Conservation (phyloP, 2,329 filamentous ascomycete species). For the Pyricularia grisea region DNA sequence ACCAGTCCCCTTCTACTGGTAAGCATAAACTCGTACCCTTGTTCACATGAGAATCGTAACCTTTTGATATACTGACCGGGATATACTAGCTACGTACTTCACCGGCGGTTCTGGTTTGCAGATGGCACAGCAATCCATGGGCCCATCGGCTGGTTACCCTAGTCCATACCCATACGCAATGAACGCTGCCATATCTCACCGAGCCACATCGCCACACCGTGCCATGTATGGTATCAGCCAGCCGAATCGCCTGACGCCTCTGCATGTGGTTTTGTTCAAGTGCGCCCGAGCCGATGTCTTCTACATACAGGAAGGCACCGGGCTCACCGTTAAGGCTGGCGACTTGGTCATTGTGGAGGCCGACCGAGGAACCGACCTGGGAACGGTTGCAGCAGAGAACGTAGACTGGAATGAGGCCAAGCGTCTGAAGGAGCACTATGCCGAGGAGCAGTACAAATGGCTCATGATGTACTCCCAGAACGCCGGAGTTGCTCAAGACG, state of each 20-base stretch:
- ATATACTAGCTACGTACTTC: constrained; percentile 27
- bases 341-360: constrained; percentile 97
- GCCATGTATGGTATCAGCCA: constrained; percentile 52
- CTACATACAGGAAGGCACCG: constrained; percentile 93
- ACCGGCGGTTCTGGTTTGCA: constrained; percentile 19
- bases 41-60: too few relatives aligned
- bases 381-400: constrained; percentile 82
- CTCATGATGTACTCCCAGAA: constrained; percentile 96
- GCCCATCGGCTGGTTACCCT: constrained; percentile 19
- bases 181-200: constrained; percentile 33
- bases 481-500: constrained; percentile 53
- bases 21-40: constrained; percentile 7
- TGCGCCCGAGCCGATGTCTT: constrained; percentile 92
- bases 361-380: constrained; percentile 90
- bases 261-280: constrained; percentile 94
- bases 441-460: constrained; percentile 95
- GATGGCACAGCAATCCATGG: neutral
- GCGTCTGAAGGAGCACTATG: constrained; percentile 81
- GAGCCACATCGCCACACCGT: constrained; percentile 51
- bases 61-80: constrained; percentile 10
- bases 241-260: constrained; percentile 56
- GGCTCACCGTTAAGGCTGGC: constrained; percentile 78
- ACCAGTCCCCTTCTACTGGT: constrained; percentile 23
- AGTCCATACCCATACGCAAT: constrained; percentile 25
- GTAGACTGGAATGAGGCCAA: constrained; percentile 83